Base-by-base conservation (phyloP, 2,329 filamentous ascomycete genomes). In the Trichoderma citrinoviride region DNA sequence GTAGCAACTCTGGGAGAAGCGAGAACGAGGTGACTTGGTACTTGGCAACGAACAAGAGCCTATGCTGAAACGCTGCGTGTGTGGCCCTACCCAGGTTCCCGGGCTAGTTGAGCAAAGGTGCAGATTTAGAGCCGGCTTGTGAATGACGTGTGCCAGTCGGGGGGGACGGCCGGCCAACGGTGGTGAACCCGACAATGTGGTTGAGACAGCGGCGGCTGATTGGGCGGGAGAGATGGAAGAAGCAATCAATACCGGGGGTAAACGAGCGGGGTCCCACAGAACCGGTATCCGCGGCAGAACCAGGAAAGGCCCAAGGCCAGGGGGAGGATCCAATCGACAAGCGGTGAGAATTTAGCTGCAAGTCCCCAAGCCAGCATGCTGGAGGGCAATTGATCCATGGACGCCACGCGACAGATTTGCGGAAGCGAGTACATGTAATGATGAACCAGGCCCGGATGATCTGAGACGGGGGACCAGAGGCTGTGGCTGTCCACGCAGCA, bases 321-420 rank as follows among this genome's bases (percentile, higher is more conserved):
- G 50, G 56, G 25, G 15, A 29, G 43, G 43, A 40, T 21, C 49
- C 50, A 55, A 55, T 23, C 44, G 61, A 64, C 41, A 64, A 40
- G 61, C 61, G 61, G 61, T 64, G 61, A 64, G 61, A 64, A 64
- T 43, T 64, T 64, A 64, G 47, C 44, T 52, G 44, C 57, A 14
- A 27, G 27, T 12, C 17, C 25, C 25, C 55, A 47, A 47, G 55
- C 33, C 55, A 47, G 49, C 37, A 44, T 41, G 37, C 37, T 37
- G 14, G 43, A 7, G 21, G 41, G 19, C 29, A n/a, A n/a, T n/a
- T n/a, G n/a, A 52, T 19, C 60, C 60, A 58, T 58, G 55, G 55
- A 33, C 55, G 60, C 60, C 60, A 62, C 60, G 60, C 60, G 60
- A 62, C 49, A 37, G 49, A 62, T 62, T 33, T 23, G 52, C 52